Conservation (phyloP, 331 rosid genomes). For the Pyrus hybrid region DNA sequence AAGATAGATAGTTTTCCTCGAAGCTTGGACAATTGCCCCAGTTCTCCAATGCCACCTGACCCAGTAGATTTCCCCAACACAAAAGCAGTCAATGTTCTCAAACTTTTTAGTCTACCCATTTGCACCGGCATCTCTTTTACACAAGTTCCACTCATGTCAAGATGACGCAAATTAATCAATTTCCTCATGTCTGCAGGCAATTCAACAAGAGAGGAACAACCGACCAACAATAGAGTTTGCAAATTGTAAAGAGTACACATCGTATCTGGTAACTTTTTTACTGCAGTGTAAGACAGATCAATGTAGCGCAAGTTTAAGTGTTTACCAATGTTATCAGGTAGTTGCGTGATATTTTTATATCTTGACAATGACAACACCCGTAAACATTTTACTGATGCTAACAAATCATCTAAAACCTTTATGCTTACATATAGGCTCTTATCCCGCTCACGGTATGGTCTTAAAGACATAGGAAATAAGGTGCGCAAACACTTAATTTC, state of each 20-base stretch:
- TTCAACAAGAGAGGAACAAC: fast-evolving
- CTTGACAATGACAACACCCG: not conserved
- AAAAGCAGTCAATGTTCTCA: not conserved
- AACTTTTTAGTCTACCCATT: not conserved
- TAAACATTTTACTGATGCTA: not conserved
- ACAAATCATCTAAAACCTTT: not conserved
- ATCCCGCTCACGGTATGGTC: fast-evolving
- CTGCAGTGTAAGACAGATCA: not conserved
- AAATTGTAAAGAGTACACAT: not conserved
- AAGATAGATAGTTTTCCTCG: slow-evolving; percentile 7
- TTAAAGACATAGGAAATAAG: not conserved
- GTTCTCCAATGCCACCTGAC: too few relatives aligned
- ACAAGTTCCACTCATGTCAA: not conserved
- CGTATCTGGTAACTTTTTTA: not conserved
- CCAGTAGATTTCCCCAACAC: too few relatives aligned
- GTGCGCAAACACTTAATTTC: not conserved
- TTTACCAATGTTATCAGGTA: not conserved
- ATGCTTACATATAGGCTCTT: too few relatives aligned
- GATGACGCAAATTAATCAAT: not conserved
- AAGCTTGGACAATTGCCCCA: not conserved
- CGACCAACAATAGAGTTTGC: not conserved
- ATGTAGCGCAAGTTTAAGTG: not conserved
- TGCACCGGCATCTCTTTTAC: not conserved
- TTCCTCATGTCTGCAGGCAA: not conserved
- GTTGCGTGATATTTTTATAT: not conserved